Evolutionary conservation across 2,329 filamentous ascomycete species (phyloP).

Genomic region (Fusarium phyllophilum): DNA sequence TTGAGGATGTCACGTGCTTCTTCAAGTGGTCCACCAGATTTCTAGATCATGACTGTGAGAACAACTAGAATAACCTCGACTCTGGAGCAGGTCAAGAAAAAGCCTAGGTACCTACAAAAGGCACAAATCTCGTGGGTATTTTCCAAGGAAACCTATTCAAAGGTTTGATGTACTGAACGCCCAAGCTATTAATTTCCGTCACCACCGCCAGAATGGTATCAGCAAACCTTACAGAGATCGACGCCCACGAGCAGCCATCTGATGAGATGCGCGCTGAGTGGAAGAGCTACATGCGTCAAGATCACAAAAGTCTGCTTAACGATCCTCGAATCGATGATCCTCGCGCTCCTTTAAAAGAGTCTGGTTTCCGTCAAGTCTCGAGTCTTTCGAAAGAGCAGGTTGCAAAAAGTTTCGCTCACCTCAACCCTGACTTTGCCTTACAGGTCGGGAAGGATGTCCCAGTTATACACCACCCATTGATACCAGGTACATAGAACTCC

Average conservation of each 20-base stretch:
- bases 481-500: constrained; percentile 68
- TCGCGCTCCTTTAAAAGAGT: constrained; percentile 49
- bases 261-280: constrained; percentile 75
- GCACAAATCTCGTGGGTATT: no score
- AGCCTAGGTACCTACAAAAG: neutral
- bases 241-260: constrained; percentile 83
- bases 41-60: neutral
- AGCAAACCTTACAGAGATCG: constrained; percentile 58
- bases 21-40: constrained; percentile 20
- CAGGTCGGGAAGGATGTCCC: constrained; percentile 53
- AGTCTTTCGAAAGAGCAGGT: constrained; percentile 56
- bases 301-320: constrained; percentile 59
- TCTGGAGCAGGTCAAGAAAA: neutral
- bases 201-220: constrained; percentile 39
- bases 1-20: constrained; percentile 15
- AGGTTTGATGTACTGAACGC: neutral
- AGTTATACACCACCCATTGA: constrained; percentile 71
- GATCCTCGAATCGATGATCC: constrained; percentile 69
- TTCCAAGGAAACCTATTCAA: neutral
- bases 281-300: constrained; percentile 76
- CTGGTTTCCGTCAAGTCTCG: constrained; percentile 58
- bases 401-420: constrained; percentile 54
- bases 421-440: constrained; percentile 49
- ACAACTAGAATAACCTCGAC: neutral
- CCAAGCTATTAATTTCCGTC: neutral